phyloP scores from a whole-genome alignment of 2,329 filamentous ascomycete genomes.

The Cladosporium austrohemisphaericum region DNA sequence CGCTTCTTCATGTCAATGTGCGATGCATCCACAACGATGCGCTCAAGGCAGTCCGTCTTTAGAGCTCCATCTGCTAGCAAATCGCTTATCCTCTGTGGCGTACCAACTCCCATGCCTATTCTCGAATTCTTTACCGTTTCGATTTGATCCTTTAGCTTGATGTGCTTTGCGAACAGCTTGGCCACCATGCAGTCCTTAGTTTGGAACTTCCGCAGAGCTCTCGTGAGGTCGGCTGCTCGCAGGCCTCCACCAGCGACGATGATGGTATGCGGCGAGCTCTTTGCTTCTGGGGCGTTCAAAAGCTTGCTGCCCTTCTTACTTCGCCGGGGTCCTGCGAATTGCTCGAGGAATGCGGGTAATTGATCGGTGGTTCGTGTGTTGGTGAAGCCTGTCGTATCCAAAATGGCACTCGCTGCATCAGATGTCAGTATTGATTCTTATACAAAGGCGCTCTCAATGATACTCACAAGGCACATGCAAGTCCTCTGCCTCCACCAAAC shows the following conservation, averaged over 20 bases:
- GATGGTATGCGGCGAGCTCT: constrained; percentile 68
- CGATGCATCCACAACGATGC: constrained; percentile 84
- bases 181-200: constrained; percentile 73
- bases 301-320: constrained; percentile 54
- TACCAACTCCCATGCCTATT: constrained; percentile 86
- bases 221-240: constrained; percentile 78
- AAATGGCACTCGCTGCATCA: constrained; percentile 63
- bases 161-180: constrained; percentile 97
- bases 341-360: constrained; percentile 74
- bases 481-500: constrained; percentile 78
- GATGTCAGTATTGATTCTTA: neutral
- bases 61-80: constrained; percentile 69
- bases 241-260: constrained; percentile 82
- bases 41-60: constrained; percentile 53
- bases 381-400: constrained; percentile 73
- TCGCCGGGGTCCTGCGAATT: constrained; percentile 44
- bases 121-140: constrained; percentile 64
- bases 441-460: too few relatives aligned
- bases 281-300: constrained; percentile 61
- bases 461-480: constrained; percentile 68
- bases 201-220: constrained; percentile 72
- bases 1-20: constrained; percentile 94
- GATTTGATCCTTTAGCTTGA: constrained; percentile 86
- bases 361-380: constrained; percentile 65
- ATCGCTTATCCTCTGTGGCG: constrained; percentile 76